Conservation (phyloP, 352 stramenopile genomes). For the Thraustochytrium striatum region DNA sequence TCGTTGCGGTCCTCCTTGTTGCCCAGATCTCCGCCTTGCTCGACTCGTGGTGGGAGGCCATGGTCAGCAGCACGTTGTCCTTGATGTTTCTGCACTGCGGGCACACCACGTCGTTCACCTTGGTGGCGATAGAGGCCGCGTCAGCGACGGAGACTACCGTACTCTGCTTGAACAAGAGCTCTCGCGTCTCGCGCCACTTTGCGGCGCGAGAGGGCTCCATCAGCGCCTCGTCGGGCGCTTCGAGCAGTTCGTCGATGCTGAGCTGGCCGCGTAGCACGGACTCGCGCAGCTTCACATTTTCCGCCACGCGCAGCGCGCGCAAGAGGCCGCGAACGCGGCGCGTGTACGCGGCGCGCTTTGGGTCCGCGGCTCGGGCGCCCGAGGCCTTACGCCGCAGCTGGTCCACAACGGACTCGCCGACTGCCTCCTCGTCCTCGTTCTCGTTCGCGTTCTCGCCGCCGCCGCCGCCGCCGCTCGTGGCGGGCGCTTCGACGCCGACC, state of each 20-base stretch:
- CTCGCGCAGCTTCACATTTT: constrained; percentile 47
- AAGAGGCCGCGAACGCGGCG: background rate
- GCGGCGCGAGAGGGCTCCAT: background rate
- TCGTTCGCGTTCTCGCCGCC: too few relatives aligned
- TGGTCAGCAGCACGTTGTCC: constrained; percentile 1
- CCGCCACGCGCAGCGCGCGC: background rate
- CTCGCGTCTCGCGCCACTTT: constrained; percentile 43
- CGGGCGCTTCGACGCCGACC: too few relatives aligned
- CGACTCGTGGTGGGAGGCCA: background rate
- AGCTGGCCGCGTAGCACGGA: constrained; percentile 59
- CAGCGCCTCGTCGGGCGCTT: background rate
- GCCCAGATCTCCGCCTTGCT: constrained; percentile 42
- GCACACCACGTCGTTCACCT: background rate
- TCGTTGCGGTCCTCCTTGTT: constrained; percentile 29
- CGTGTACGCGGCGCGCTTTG: background rate
- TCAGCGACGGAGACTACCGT: background rate
- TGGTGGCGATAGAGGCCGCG: background rate
- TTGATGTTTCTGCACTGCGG: constrained; percentile 11
- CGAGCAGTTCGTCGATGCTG: background rate
- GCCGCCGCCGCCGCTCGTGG: too few relatives aligned
- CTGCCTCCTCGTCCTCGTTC: background rate
- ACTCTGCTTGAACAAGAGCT: constrained; percentile 52
- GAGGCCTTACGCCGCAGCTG: background rate
- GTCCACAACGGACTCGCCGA: background rate
- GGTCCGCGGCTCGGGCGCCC: background rate